phyloP scores from a whole-genome alignment of 306 rosid genomes.

The Prunus mira region DNA sequence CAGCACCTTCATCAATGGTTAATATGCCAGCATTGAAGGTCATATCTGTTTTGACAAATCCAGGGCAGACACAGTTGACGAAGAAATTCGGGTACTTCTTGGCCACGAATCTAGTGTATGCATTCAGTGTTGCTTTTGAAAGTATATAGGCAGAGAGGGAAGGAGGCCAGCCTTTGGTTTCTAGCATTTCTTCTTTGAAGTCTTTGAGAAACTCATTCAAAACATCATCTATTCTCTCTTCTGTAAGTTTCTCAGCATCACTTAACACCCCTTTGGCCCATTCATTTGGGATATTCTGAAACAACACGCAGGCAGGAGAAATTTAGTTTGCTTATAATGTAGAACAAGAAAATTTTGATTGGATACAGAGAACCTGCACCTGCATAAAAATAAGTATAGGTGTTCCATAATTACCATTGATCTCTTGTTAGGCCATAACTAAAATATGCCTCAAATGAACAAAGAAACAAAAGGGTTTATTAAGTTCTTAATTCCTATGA shows the following conservation, averaged over 20 bases:
- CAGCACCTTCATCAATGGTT: constrained; percentile 41
- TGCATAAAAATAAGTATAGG: too few relatives aligned
- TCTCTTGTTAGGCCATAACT: too few relatives aligned
- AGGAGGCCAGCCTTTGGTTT: constrained; percentile 37
- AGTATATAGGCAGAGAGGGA: constrained; percentile 20
- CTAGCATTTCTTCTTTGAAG: constrained; percentile 34
- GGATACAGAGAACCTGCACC: too few relatives aligned
- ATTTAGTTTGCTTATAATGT: too few relatives aligned
- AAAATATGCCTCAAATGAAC: too few relatives aligned
- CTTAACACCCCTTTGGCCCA: constrained; percentile 29
- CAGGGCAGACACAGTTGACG: constrained; percentile 35
- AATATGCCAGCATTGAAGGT: constrained; percentile 29
- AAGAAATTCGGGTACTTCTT: constrained; percentile 31
- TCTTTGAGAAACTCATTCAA: constrained; percentile 34
- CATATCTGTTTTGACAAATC: constrained; percentile 35
- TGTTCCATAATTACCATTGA: too few relatives aligned
- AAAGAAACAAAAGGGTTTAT: background rate
- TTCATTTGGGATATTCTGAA: constrained; percentile 36
- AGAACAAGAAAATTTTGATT: too few relatives aligned
- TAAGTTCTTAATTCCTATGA: background rate
- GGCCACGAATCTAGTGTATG: constrained; percentile 36
- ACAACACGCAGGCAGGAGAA: too few relatives aligned
- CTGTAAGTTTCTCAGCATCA: constrained; percentile 40
- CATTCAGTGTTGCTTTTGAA: constrained; percentile 43
- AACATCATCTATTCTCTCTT: constrained; percentile 36